Evolutionary conservation across 768 basidiomycete genomes (phyloP).

Genomic region (Stropharia rugosoannulata): DNA sequence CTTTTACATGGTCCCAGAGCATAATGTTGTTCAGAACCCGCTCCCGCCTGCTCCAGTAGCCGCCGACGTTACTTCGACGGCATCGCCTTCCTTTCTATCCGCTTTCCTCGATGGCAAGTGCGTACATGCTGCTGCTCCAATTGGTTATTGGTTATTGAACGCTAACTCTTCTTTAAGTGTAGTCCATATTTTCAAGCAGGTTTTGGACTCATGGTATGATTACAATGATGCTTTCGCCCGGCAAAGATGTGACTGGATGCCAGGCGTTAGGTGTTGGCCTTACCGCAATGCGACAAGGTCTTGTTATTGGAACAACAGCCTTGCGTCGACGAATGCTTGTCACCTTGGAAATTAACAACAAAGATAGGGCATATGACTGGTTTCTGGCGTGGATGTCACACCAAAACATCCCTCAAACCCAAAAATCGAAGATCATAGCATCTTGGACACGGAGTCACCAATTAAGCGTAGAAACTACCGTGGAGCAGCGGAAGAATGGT

Average conservation of each 20-base stretch:
- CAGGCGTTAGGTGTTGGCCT: constrained; percentile 92
- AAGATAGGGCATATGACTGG: constrained; percentile 95
- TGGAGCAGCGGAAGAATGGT: constrained; percentile 89
- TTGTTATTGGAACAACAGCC: constrained; percentile 66
- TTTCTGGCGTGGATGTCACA: constrained; percentile 95
- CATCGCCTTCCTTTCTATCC: constrained; percentile 32
- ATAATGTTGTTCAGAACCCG: not conserved
- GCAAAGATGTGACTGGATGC: constrained; percentile 5
- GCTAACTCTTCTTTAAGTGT: constrained; percentile 35
- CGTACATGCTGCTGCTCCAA: constrained; percentile 25
- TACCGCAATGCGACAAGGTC: constrained; percentile 68
- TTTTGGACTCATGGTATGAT: constrained; percentile 89
- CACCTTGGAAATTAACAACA: constrained; percentile 93
- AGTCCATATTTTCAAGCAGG: constrained; percentile 99
- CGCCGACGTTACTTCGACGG: constrained; percentile 10
- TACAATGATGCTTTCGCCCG: not conserved
- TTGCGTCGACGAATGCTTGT: constrained; percentile 91
- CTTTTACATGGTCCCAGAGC: constrained; percentile 1
- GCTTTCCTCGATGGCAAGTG: constrained; percentile 65
- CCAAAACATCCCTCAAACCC: constrained; percentile 38
- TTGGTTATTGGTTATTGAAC: constrained; percentile 5
- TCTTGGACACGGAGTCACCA: constrained; percentile 81
- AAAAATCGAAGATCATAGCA: constrained; percentile 21
- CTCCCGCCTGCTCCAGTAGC: constrained; percentile 11
- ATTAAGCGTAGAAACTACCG: constrained; percentile 90